These are phyloP conservation scores for Puccinia novopanici DNA, from an alignment of 1,284 basidiomycete genomes.

Conservation along the genomic window DNA sequence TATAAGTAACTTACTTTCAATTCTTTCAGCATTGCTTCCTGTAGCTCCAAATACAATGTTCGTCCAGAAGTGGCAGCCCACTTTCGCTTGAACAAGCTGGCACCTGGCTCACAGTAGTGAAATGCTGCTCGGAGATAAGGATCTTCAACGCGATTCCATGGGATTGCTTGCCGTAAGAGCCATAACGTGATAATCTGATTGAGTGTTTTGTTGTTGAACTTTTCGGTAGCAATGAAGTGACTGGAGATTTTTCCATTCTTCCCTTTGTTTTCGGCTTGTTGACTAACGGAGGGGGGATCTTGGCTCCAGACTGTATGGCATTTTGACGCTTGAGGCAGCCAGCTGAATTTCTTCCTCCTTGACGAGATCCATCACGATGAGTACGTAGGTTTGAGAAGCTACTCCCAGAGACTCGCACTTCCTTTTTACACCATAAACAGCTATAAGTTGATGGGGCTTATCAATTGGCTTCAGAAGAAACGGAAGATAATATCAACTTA, in stretches of 20 bases:
- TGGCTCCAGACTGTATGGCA: not conserved
- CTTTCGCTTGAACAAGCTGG: too few relatives aligned
- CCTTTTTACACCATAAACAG: too few relatives aligned
- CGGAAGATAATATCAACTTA: too few relatives aligned
- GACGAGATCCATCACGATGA: not conserved
- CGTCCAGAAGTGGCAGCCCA: not conserved
- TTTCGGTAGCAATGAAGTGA: not conserved
- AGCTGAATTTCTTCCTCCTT: not conserved
- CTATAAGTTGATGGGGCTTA: too few relatives aligned
- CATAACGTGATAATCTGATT: not conserved
- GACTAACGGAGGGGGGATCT: not conserved
- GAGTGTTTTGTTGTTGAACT: not conserved
- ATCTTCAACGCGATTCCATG: too few relatives aligned
- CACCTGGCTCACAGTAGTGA: too few relatives aligned
- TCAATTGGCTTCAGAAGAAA: too few relatives aligned
- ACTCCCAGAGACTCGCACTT: too few relatives aligned
- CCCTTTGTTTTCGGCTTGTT: not conserved
- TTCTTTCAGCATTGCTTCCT: not conserved
- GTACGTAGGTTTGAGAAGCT: too few relatives aligned
- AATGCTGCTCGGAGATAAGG: too few relatives aligned
- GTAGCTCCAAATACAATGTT: not conserved
- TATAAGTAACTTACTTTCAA: not conserved
- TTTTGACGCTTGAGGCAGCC: not conserved
- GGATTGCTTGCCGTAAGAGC: slow-evolving; percentile 8
- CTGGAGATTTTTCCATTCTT: not conserved